Conservation (phyloP, 495 filamentous ascomycete genomes). For the Aspergillus asperescens region DNA sequence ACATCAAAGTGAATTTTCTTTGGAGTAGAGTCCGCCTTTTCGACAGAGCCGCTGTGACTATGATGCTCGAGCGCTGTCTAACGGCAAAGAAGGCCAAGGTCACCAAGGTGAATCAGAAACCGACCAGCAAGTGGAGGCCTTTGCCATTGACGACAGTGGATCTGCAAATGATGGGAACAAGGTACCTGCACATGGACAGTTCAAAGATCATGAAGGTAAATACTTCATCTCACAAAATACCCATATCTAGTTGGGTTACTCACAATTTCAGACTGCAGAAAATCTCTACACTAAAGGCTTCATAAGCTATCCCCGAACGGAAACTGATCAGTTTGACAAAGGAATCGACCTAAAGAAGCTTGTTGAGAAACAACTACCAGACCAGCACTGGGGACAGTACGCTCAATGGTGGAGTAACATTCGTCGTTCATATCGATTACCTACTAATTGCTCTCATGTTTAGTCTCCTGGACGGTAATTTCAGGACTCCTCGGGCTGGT, state of each 20-base stretch:
- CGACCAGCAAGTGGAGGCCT: slow-evolving; percentile 90
- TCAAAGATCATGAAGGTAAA: slow-evolving; percentile 74
- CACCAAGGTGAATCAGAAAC: slow-evolving; percentile 77
- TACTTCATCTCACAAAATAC: neutral
- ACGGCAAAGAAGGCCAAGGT: slow-evolving; percentile 72
- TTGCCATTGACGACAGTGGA: slow-evolving; percentile 95
- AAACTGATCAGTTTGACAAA: slow-evolving; percentile 93
- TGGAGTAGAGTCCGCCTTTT: slow-evolving; percentile 84
- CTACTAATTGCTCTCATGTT: slow-evolving; percentile 8
- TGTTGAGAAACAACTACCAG: slow-evolving; percentile 76
- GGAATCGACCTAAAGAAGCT: slow-evolving; percentile 79
- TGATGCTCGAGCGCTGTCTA: slow-evolving; percentile 83
- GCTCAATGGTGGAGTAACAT: slow-evolving; percentile 53
- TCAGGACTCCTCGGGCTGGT: slow-evolving; percentile 75
- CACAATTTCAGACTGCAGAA: slow-evolving; percentile 58
- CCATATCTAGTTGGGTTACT: slow-evolving; percentile 3
- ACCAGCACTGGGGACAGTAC: slow-evolving; percentile 72
- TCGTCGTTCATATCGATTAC: neutral
- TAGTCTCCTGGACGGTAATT: slow-evolving; percentile 69
- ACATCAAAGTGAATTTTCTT: slow-evolving; percentile 74
- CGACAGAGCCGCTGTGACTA: slow-evolving; percentile 72
- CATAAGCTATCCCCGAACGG: slow-evolving; percentile 95
- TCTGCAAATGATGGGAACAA: slow-evolving; percentile 91
- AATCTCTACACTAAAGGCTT: slow-evolving; percentile 88
- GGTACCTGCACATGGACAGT: slow-evolving; percentile 78